phyloP scores from a whole-genome alignment of 163 green algal species.

The Prototheca stagnorum region DNA sequence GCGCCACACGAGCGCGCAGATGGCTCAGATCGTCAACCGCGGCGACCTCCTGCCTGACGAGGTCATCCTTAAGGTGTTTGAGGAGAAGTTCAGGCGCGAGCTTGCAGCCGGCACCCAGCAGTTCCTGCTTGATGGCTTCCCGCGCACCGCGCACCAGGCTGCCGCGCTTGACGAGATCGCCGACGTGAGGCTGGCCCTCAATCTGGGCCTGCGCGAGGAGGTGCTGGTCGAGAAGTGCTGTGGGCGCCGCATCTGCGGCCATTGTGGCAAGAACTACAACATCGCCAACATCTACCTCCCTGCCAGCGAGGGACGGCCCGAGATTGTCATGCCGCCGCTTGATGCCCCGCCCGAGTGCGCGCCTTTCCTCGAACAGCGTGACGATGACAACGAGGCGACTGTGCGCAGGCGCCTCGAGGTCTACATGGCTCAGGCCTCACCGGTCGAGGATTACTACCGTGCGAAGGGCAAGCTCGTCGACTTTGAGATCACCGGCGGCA shows the following conservation, averaged over 20 bases:
- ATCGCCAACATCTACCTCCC: constrained; percentile 84
- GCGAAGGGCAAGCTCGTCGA: constrained; percentile 53
- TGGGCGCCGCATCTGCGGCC: constrained; percentile 64
- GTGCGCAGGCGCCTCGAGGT: constrained; percentile 70
- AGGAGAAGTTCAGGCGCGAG: constrained; percentile 5
- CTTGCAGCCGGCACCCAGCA: constrained; percentile 4
- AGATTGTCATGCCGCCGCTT: constrained; percentile 87
- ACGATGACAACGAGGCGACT: constrained; percentile 79
- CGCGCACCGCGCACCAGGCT: constrained; percentile 63
- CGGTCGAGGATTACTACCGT: constrained; percentile 80
- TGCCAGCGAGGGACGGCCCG: constrained; percentile 26
- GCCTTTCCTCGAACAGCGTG: constrained; percentile 51
- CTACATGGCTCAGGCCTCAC: constrained; percentile 19
- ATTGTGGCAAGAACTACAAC: constrained; percentile 94
- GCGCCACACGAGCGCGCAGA: constrained; percentile 40
- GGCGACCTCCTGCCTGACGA: constrained; percentile 75
- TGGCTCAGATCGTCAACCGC: constrained; percentile 42
- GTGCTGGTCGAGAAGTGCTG: constrained; percentile 87
- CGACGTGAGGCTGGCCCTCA: constrained; percentile 64
- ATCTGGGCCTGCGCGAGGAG: constrained; percentile 73
- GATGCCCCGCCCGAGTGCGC: constrained; percentile 51
- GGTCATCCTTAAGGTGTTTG: constrained; percentile 43
- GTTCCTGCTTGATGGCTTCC: constrained; percentile 90
- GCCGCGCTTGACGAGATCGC: constrained; percentile 38
- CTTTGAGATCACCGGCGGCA: constrained; percentile 88